Base-by-base conservation (phyloP, 257 asterid species). In the Nicotiana noctiflora region DNA sequence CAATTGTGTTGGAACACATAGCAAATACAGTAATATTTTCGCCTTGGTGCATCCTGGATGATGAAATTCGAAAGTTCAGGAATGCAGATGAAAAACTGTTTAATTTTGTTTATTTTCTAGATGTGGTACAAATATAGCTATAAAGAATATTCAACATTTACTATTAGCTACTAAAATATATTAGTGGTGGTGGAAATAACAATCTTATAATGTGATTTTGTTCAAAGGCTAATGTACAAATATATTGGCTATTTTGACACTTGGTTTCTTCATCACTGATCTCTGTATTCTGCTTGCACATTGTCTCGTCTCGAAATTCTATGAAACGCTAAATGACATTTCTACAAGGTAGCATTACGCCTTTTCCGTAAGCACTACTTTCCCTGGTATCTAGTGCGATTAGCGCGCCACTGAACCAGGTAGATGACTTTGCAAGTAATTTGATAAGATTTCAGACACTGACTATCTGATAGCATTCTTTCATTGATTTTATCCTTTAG, bases 401-500 rank as follows among this genome's bases (percentile, higher is more conserved):
- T 10, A 44, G 13, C 34, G 8, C 34, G 3, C 77, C 77, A 12
- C 0, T 44, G 34, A 44, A 70, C 77, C 57, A 70, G 57, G 57
- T 44, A 44, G 34, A 44, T 19, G 59, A 1, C 77, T 37, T 68
- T 12, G 34, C 21, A 37, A 67, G 17, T 21, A 31, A 49, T 37
- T 37, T 67, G 76, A 68, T 68, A 40, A 40, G 1, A 68, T 5
- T 19, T 68, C 12, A 40, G 56, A 68, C 29, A 19, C 2, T 5
- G 56, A 68, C 76, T 44, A 31, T 12, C 83, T 79, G 61, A 61
- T 57, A 70, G 17, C 40, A n/a, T 11, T n/a, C 23, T 51, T 68
- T 53, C 27, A 46, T 52, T 17, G 18, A n/a, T 61, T 83, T 46
- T 74, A 57, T 81, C 65, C 78, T 84, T 3, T 80, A 95, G 99